Base-by-base conservation (phyloP, 2,329 filamentous ascomycete genomes). In the Annulohypoxylon truncatum region DNA sequence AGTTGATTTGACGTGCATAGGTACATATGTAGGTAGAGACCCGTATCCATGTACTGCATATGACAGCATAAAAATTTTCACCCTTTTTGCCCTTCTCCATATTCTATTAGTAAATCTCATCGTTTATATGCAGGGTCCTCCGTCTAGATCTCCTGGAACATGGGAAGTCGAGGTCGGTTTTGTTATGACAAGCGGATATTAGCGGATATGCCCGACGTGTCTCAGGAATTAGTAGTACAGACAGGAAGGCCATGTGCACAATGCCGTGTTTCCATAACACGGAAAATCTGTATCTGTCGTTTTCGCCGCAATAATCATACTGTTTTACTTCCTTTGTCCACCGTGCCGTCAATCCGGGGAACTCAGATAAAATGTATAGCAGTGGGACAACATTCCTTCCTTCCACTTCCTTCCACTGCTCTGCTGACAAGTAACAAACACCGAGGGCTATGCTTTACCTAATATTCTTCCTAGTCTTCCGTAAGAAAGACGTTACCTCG, bases 51-150 rank as follows among this genome's bases (percentile, higher is more conserved):
- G 13, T 18, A 53, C 33, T 40, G 57, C 57, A 53, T 42, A 42
- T 65, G 65, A 65, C 61, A 56, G 53, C 65, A 53, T 65, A 12
- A 33, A 44, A 54, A 55, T 55, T 61, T 61, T 40, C 40, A 38
- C n/a, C 13, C 22, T 35, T 15, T 38, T 35, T 31, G 33, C 44
- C 22, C 33, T 64, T 55, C 59, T 42, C 58, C 55, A 61, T 55
- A 48, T 29, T 51, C 18, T 4, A 22, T 54, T n/a, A 53, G 58
- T 50, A 48, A 68, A 59, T 59, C 22, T 50, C 31, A 59, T 47
- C 2, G 5, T 28, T 58, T 22, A 31, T 40, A 54, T 54, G 60
- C 46, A 38, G 46, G 26, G 50, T 47, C 40, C 40, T 42, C 51
- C n/a, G 24, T 42, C 38, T 54, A 54, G 38, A 44, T 12, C n/a